Base-by-base conservation (phyloP, 345 rosid genomes). In the Populus simonii region DNA sequence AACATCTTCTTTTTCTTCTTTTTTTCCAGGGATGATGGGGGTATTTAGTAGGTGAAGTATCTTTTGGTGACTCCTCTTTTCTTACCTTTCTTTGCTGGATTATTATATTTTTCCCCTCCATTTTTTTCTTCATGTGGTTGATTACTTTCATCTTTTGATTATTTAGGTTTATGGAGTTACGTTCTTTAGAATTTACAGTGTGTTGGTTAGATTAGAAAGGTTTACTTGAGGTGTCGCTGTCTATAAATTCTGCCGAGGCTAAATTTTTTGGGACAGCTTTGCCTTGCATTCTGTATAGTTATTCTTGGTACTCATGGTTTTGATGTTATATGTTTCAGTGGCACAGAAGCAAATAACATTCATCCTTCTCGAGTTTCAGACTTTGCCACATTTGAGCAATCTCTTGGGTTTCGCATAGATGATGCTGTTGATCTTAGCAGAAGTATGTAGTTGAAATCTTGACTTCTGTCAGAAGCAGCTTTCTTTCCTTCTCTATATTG, bases 401-500 rank as follows among this genome's bases (percentile, higher is more conserved):
- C 87, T 62, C 82, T 87, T 75, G 89, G 87, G 66, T 82, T 89
- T 80, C 87, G 83, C 76, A 69, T 85, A n/a, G 89, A 86, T 78
- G 83, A 87, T 81, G 89, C 89, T 63, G 80, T 87, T 83, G 89
- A 87, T 74, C 88, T 87, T 67, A 73, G 86, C 79, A 84, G 90
- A 81, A 81, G 90, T 88, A 85, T 74, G 88, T 67, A 41, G 20
- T 81, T 25, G 15, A 17, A 53, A n/a, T 69, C 74, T 17, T 65
- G 71, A 6, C 23, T 71, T 49, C 53, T 77, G 18, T 47, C 47
- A 11, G 7, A 49, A 47, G 36, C 66, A 13, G 66, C 43, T 41
- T 73, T 82, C 61, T 45, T 20, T 23, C 66, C 1, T 79, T 49
- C 66, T 65, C 27, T 70, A 53, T 68, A 9, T 9, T 0, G 29